Conservation (phyloP, 2,329 filamentous ascomycete species). For the Pyrenophora seminiperda region DNA sequence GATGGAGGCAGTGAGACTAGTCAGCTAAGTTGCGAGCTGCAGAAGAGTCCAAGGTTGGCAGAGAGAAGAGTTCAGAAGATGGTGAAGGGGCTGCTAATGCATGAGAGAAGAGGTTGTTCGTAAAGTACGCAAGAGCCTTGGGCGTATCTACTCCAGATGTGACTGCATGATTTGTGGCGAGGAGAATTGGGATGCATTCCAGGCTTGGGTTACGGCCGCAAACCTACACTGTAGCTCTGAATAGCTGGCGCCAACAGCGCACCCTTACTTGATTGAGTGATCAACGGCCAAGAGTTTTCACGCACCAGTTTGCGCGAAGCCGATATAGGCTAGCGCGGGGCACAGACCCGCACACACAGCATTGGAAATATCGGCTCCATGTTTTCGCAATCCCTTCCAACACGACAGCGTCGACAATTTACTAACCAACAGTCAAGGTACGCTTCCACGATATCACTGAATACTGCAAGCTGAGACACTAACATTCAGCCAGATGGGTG, state of each 20-base stretch:
- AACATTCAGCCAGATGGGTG: constrained; percentile 76
- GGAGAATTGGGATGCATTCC: no score
- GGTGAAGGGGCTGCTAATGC: constrained; percentile 35
- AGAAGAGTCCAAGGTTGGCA: constrained; percentile 31
- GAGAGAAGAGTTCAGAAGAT: constrained; percentile 44
- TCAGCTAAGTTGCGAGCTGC: constrained; percentile 29
- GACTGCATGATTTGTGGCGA: no score
- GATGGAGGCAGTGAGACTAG: constrained; percentile 11
- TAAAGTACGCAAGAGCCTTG: no score
- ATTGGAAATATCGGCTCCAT: constrained; percentile 31
- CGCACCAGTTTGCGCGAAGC: constrained; percentile 1
- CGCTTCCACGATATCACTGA: constrained; percentile 6
- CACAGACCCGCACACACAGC: constrained; percentile 26
- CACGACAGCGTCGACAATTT: constrained; percentile 39
- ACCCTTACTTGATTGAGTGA: no score
- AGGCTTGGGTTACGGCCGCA: no score
- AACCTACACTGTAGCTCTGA: no score
- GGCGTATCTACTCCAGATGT: no score
- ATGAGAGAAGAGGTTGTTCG: not conserved
- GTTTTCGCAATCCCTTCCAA: constrained; percentile 17
- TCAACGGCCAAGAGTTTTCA: no score
- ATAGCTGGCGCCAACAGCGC: no score
- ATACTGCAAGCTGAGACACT: constrained; percentile 17
- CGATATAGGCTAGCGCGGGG: not conserved
- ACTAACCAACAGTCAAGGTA: constrained; percentile 48